Evolutionary conservation across 306 rosid genomes (phyloP).

Genomic region (peach (Prunus persica)): Prunus_persica_NCBIv2 NC_034013.1:17248001-17248500

Average conservation of each 20-base stretch:
- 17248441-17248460: no score
- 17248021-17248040: constrained; percentile 98
- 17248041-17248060: constrained; percentile 83
- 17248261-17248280: constrained; percentile 19
- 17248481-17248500: no score
- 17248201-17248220: background rate
- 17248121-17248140: background rate
- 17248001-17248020: constrained; percentile 91
- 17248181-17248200: constrained; percentile 1
- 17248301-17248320: background rate
- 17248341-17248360: background rate
- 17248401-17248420: no score
- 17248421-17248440: no score
- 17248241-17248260: background rate
- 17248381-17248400: background rate
- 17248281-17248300: background rate
- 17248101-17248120: constrained; percentile 77
- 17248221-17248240: background rate
- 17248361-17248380: background rate
- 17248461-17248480: no score
- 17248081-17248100: constrained; percentile 93
- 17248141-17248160: background rate
- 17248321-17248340: background rate
- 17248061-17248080: constrained; percentile 88
- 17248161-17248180: constrained; percentile 14